phyloP scores from a whole-genome alignment of 352 stramenopile species.

The Globisporangium barbulae region DNA sequence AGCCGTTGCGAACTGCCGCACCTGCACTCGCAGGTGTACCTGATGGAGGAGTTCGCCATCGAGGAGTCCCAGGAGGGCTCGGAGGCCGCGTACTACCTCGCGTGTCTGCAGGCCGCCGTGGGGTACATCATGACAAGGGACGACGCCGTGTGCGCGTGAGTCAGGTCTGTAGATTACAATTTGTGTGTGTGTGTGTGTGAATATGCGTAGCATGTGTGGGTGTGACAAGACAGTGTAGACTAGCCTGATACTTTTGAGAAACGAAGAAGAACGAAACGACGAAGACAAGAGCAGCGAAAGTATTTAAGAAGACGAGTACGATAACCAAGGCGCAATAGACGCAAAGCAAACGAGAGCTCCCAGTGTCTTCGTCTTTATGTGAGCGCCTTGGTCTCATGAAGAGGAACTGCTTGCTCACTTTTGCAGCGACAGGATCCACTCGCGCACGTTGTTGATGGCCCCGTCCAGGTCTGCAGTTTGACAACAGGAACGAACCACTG shows the following conservation, averaged over 20 bases:
- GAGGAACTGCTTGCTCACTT: slow-evolving; percentile 15
- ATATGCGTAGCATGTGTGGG: not conserved
- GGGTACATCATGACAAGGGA: slow-evolving; percentile 65
- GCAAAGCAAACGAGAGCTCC: not conserved
- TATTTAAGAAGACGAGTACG: slow-evolving; percentile 4
- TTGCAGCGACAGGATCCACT: slow-evolving; percentile 75
- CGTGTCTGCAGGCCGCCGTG: slow-evolving; percentile 73
- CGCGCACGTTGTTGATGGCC: slow-evolving; percentile 47
- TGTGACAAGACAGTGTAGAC: slow-evolving; percentile 12
- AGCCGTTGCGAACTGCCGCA: slow-evolving; percentile 65
- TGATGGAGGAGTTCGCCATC: slow-evolving; percentile 79
- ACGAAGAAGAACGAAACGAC: not conserved
- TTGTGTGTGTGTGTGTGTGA: slow-evolving; percentile 17
- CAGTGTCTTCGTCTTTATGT: not conserved
- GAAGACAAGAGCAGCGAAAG: not conserved
- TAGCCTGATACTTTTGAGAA: slow-evolving; percentile 2
- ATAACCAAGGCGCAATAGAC: not conserved
- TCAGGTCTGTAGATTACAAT: slow-evolving; percentile 6
- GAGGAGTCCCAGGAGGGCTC: slow-evolving; percentile 64
- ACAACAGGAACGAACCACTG: not conserved
- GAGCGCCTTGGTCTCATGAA: not conserved
- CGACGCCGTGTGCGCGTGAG: slow-evolving; percentile 8
- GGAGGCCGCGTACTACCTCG: slow-evolving; percentile 81
- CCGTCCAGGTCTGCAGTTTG: slow-evolving; percentile 22
- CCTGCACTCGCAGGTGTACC: slow-evolving; percentile 71